Conservation (phyloP, 768 basidiomycete genomes). For the Antrodiella citrinella region DNA sequence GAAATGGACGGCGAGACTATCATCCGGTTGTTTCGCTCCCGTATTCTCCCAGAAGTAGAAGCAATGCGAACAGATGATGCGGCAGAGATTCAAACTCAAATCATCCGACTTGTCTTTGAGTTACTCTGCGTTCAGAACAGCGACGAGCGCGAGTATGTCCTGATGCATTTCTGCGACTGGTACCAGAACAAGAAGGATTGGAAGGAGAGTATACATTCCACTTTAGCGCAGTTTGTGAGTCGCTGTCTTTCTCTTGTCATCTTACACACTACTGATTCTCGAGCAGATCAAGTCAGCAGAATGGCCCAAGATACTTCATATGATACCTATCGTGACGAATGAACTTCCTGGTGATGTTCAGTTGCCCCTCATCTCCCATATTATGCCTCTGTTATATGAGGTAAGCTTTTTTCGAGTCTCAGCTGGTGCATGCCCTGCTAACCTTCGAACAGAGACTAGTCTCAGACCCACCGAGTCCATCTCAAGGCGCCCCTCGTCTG, state of each 20-base stretch:
- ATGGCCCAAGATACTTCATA: slow-evolving; percentile 35
- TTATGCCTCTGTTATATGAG: slow-evolving; percentile 42
- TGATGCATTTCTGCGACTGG: slow-evolving; percentile 27
- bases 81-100: slow-evolving; percentile 28
- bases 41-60: slow-evolving; percentile 42
- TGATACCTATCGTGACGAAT: slow-evolving; percentile 36
- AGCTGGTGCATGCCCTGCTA: not conserved
- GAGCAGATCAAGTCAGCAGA: slow-evolving; percentile 30
- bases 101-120: slow-evolving; percentile 38
- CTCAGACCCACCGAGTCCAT: slow-evolving; percentile 42
- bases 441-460: slow-evolving; percentile 38
- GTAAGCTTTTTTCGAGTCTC: slow-evolving; percentile 25
- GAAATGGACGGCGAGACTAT: slow-evolving; percentile 24
- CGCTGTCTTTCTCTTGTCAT: not conserved
- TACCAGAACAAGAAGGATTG: slow-evolving; percentile 31
- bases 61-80: slow-evolving; percentile 25
- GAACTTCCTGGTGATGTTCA: slow-evolving; percentile 41
- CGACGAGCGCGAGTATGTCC: slow-evolving; percentile 10
- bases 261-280: not conserved
- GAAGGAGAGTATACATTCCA: slow-evolving; percentile 34
- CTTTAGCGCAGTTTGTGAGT: slow-evolving; percentile 36
- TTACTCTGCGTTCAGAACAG: slow-evolving; percentile 20
- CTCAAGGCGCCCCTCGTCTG: slow-evolving; percentile 35
- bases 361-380: slow-evolving; percentile 28
- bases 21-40: slow-evolving; percentile 32